Percentiles rank a stretch among this genome's conserved stretches.
These are phyloP conservation scores for Penicillium sp. DNA, from an alignment of 2,329 filamentous ascomycete species.

Conservation along the genomic window DNA sequence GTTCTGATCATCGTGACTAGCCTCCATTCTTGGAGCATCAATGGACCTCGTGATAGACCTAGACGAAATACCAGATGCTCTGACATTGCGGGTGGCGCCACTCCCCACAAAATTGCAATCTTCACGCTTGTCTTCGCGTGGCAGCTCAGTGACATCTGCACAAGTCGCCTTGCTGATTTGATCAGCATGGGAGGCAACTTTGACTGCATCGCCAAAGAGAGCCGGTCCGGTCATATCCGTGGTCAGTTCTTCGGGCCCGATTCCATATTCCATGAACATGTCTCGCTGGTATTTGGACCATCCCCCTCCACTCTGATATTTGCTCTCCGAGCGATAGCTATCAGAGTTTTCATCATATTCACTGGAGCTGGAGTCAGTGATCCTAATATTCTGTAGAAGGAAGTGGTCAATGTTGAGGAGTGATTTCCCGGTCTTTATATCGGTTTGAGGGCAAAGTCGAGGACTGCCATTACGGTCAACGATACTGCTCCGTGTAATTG, in stretches of 20 bases:
- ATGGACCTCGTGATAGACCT: not conserved
- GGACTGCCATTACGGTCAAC: constrained; percentile 49
- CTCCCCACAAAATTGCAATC: not conserved
- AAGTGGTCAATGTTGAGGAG: not conserved
- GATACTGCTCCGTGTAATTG: constrained; percentile 28
- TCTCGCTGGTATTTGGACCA: constrained; percentile 32
- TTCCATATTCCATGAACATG: constrained; percentile 32
- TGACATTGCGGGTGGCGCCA: not conserved
- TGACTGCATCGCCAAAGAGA: not conserved
- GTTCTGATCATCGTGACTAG: not conserved
- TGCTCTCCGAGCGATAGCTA: constrained; percentile 7
- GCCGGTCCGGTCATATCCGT: not conserved
- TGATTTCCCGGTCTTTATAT: not conserved
- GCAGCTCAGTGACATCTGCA: not conserved
- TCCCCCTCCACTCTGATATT: constrained; percentile 9
- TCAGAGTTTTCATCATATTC: constrained; percentile 16
- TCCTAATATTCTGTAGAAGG: not conserved
- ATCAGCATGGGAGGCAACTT: not conserved
- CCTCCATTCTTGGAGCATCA: constrained; percentile 9
- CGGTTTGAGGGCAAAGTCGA: constrained; percentile 26
- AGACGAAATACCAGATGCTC: not conserved
- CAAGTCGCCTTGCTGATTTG: not conserved
- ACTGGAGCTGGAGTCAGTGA: constrained; percentile 21
- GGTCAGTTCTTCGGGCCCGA: constrained; percentile 20
- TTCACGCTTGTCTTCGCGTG: not conserved